Conservation (phyloP, 495 filamentous ascomycete species). For the Schizothecium vesticola region DNA sequence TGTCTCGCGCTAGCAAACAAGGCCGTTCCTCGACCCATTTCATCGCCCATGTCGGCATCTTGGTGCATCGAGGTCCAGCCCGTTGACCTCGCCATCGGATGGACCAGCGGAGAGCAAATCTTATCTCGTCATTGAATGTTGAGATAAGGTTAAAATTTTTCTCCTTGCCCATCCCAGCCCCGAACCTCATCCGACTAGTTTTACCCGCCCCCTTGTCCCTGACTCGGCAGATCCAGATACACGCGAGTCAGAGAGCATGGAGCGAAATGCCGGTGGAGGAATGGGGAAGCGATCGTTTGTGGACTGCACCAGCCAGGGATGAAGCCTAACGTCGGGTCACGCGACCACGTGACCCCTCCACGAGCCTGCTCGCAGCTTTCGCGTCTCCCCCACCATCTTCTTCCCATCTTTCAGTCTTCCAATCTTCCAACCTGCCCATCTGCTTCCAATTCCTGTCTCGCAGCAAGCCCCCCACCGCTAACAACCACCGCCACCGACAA, state of each 20-base stretch:
- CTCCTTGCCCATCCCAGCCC: neutral
- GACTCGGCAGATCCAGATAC: neutral
- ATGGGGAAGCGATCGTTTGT: neutral
- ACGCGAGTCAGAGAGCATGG: neutral
- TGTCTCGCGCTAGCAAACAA: too few relatives aligned
- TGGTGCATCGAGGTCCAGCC: neutral
- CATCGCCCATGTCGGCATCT: neutral
- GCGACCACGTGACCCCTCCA: too few relatives aligned
- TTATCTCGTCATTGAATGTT: neutral
- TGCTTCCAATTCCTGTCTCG: too few relatives aligned
- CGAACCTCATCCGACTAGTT: neutral
- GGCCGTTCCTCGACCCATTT: too few relatives aligned
- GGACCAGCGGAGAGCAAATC: neutral
- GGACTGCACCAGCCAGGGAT: too few relatives aligned
- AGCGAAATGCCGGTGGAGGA: neutral
- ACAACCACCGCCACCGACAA: neutral
- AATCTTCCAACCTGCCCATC: too few relatives aligned
- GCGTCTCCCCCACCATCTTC: too few relatives aligned
- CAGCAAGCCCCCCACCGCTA: too few relatives aligned
- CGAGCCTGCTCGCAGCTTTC: too few relatives aligned
- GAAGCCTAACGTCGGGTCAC: too few relatives aligned
- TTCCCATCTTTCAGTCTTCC: too few relatives aligned
- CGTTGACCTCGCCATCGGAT: neutral
- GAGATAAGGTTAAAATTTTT: neutral
- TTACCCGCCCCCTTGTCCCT: neutral